phyloP scores from a whole-genome alignment of 768 basidiomycete species.

The Hemileccinum impolitum region DNA sequence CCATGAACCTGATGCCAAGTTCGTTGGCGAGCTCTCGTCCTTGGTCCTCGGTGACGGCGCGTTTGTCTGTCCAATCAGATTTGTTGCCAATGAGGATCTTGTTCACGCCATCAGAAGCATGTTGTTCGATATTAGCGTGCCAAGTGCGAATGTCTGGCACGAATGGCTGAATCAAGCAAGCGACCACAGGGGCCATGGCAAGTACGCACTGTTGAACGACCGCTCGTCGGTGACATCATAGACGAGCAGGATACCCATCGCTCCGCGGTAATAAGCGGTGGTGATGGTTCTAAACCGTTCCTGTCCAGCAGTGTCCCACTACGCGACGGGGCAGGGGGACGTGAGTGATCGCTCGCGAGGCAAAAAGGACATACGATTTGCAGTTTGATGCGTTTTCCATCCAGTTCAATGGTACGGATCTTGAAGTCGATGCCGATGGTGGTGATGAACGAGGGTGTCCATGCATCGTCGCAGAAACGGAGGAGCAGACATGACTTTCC shows the following conservation, averaged over 20 bases:
- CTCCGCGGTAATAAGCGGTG: constrained; percentile 98
- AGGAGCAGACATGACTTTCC: constrained; percentile 95
- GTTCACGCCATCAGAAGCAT: constrained; percentile 98
- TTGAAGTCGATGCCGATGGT: constrained; percentile 99
- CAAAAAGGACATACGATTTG: constrained; percentile 73
- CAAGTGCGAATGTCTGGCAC: constrained; percentile 91
- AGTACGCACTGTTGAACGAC: constrained; percentile 89
- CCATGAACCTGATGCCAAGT: constrained; percentile 94
- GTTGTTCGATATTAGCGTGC: constrained; percentile 97
- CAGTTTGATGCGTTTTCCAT: constrained; percentile 97
- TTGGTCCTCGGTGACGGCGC: constrained; percentile 86
- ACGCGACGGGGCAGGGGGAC: constrained; percentile 1
- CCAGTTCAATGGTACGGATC: constrained; percentile 97
- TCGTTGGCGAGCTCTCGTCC: constrained; percentile 90
- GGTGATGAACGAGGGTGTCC: constrained; percentile 99
- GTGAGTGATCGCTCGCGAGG: background rate
- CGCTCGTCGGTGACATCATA: constrained; percentile 96
- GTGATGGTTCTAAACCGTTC: constrained; percentile 99
- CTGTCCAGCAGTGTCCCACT: constrained; percentile 99
- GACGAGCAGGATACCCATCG: constrained; percentile 98
- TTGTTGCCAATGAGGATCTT: constrained; percentile 99
- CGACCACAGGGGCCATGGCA: constrained; percentile 13
- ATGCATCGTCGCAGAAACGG: constrained; percentile 98
- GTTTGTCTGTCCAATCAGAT: constrained; percentile 97
- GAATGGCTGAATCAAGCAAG: background rate